Percentiles rank a stretch among this genome's conserved stretches.
Conservation (phyloP, 306 rosid species). For the Glycine soja region DNA sequence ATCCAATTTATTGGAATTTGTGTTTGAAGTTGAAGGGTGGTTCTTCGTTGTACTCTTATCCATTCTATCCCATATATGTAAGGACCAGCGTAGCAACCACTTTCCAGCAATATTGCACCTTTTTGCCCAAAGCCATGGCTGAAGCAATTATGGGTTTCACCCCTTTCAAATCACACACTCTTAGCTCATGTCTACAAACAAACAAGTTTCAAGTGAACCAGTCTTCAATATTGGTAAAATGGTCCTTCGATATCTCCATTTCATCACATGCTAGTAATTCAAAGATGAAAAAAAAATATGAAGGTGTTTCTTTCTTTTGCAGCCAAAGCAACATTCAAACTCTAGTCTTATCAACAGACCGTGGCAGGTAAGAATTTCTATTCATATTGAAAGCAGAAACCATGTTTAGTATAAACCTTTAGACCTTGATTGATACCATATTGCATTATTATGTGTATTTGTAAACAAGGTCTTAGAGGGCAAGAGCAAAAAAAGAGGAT, state of each 20-base stretch:
- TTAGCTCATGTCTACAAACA: constrained; percentile 49
- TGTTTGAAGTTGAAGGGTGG: constrained; percentile 41
- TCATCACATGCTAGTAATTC: constrained; percentile 24
- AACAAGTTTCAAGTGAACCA: constrained; percentile 47
- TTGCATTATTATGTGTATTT: not conserved
- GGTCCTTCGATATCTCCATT: not conserved
- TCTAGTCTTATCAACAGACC: constrained; percentile 52
- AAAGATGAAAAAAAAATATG: constrained; percentile 15
- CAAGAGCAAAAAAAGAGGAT: constrained; percentile 54
- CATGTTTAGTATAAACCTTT: not conserved
- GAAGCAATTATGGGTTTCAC: constrained; percentile 57
- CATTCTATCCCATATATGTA: constrained; percentile 49
- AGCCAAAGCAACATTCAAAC: constrained; percentile 66
- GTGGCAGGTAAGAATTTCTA: constrained; percentile 52
- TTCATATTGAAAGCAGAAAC: not conserved
- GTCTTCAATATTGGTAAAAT: constrained; percentile 53
- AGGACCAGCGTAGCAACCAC: constrained; percentile 35
- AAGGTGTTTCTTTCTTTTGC: constrained; percentile 46
- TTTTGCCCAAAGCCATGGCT: constrained; percentile 48
- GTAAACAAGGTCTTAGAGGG: constrained; percentile 47
- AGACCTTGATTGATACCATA: not conserved
- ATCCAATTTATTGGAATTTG: constrained; percentile 33
- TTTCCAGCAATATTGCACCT: not conserved
- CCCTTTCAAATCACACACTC: constrained; percentile 46
- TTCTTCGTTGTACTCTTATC: constrained; percentile 49